Percentiles rank a stretch among this genome's conserved stretches.
phyloP scores from a whole-genome alignment of 768 basidiomycete genomes.

The Serendipita sp. region DNA sequence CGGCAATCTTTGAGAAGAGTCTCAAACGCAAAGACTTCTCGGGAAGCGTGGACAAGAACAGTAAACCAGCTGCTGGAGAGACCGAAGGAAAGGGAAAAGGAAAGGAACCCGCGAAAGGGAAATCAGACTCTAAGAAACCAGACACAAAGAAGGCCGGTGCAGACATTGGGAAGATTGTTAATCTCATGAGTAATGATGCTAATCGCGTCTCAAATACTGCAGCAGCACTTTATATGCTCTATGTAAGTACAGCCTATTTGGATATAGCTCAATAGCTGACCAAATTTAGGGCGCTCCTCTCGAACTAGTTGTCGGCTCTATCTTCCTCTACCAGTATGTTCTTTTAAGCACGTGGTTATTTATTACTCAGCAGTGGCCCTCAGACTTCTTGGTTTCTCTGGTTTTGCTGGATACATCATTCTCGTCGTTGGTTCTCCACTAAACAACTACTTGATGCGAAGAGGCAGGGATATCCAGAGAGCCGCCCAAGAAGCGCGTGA shows the following conservation, averaged over 20 bases:
- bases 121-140: conserved; percentile 3
- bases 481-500: conserved; percentile 23
- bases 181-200: conserved; percentile 19
- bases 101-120: conserved; percentile 3
- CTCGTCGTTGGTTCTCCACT: conserved; percentile 25
- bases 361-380: background rate
- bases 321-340: conserved; percentile 23
- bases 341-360: background rate
- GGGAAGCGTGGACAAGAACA: conserved; percentile 16
- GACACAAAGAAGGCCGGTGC: conserved; percentile 13
- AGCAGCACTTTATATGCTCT: conserved; percentile 4
- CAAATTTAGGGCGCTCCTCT: conserved; percentile 18
- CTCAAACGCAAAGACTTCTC: conserved; percentile 21
- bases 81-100: background rate
- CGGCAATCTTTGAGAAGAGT: conserved; percentile 23
- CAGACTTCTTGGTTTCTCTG: conserved; percentile 30
- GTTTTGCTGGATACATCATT: conserved; percentile 31
- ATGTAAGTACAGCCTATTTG: conserved; percentile 1
- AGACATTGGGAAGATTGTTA: conserved; percentile 22
- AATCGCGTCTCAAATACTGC: conserved; percentile 4
- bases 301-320: conserved; percentile 19
- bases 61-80: background rate
- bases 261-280: background rate
- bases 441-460: conserved; percentile 25
- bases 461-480: conserved; percentile 24